Evolutionary conservation across 257 asterid species (phyloP).

Genomic region (Handroanthus guayacan): DNA sequence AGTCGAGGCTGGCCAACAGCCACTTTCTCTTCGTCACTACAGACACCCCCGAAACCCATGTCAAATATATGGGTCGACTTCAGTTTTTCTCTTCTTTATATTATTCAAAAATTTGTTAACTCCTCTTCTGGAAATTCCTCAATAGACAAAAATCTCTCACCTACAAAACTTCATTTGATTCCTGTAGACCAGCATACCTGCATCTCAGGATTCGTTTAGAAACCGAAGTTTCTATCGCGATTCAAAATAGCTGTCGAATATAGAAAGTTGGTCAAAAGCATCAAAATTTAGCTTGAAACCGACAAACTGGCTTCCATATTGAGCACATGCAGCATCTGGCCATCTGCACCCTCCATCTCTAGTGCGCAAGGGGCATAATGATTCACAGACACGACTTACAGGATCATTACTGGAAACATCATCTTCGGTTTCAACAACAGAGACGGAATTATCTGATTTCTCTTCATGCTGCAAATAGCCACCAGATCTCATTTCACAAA

Average conservation of each 20-base stretch:
- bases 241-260: slow-evolving; percentile 80
- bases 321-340: slow-evolving; percentile 92
- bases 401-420: slow-evolving; percentile 56
- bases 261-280: slow-evolving; percentile 89
- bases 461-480: slow-evolving; percentile 44
- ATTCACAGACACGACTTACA: slow-evolving; percentile 69
- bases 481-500: slow-evolving; percentile 48
- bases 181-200: slow-evolving; percentile 20
- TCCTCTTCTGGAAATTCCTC: slow-evolving; percentile 13
- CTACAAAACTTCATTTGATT: slow-evolving; percentile 40
- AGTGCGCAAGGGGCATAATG: slow-evolving; percentile 76
- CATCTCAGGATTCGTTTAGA: slow-evolving; percentile 27
- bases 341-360: slow-evolving; percentile 90
- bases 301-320: slow-evolving; percentile 79
- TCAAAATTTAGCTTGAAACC: slow-evolving; percentile 92
- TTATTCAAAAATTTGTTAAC: slow-evolving; percentile 24
- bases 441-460: slow-evolving; percentile 48
- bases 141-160: slow-evolving; percentile 16
- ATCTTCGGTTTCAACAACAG: slow-evolving; percentile 39
- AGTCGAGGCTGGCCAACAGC: slow-evolving; percentile 35
- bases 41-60: slow-evolving; percentile 45
- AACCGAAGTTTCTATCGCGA: slow-evolving; percentile 46
- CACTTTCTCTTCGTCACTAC: slow-evolving; percentile 35
- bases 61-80: slow-evolving; percentile 28
- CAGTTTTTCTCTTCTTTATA: slow-evolving; percentile 11